Evolutionary conservation across 371 early-diverging fungal species (phyloP).

Genomic region (Lichtheimia corymbifera): DNA sequence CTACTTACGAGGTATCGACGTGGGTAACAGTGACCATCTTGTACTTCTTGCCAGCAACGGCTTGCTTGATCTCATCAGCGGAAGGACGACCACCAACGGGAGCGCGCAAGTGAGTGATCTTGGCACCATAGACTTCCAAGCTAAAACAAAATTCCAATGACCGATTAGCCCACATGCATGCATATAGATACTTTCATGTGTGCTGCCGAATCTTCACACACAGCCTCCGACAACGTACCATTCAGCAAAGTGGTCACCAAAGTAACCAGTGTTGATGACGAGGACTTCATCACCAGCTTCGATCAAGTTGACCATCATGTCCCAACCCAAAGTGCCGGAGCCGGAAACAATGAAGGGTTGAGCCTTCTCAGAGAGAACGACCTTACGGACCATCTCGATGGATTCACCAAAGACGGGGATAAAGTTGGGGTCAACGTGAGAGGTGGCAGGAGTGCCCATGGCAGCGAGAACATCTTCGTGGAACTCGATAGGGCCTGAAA

Average conservation of each 20-base stretch:
- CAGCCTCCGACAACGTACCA: conserved; percentile 54
- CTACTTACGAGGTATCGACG: conserved; percentile 90
- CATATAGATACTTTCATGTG: not conserved
- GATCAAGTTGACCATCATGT: conserved; percentile 89
- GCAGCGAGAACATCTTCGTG: conserved; percentile 84
- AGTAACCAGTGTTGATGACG: conserved; percentile 91
- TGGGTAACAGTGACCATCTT: conserved; percentile 93
- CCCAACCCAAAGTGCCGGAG: conserved; percentile 95
- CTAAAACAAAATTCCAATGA: conserved; percentile 33
- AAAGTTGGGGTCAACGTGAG: conserved; percentile 92
- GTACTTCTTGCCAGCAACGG: conserved; percentile 60
- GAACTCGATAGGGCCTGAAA: conserved; percentile 90
- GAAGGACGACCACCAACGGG: conserved; percentile 68
- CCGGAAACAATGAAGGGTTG: conserved; percentile 96
- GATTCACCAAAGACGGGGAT: conserved; percentile 85
- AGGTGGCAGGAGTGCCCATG: conserved; percentile 89
- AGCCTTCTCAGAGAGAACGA: conserved; percentile 78
- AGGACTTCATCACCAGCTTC: conserved; percentile 90
- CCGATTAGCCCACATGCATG: not conserved
- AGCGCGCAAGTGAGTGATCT: conserved; percentile 76
- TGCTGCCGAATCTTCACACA: no score
- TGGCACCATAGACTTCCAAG: conserved; percentile 86
- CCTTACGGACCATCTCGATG: conserved; percentile 81
- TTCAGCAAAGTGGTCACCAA: conserved; percentile 94
- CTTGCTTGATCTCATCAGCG: conserved; percentile 56